Evolutionary conservation across 148 eudicot species (phyloP).

Genomic region (Rhododendron williamsianum): DNA sequence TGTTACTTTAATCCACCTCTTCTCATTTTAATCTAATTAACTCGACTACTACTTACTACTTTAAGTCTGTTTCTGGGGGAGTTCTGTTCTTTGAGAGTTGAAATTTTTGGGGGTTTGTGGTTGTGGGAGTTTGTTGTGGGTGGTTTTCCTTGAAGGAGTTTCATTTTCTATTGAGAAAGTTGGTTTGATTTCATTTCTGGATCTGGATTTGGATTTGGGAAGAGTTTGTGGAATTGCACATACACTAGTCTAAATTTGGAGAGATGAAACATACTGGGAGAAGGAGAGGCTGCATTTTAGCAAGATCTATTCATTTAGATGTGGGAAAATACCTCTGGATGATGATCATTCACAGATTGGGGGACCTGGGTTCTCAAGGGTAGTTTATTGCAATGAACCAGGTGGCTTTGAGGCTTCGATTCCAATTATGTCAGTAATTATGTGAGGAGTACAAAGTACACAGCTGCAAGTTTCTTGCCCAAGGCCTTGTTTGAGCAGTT

Average conservation of each 20-base stretch:
- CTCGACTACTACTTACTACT: background rate
- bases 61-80: conserved; percentile 9
- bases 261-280: conserved; percentile 26
- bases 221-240: background rate
- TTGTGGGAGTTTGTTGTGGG: conserved; percentile 25
- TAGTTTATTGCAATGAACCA: conserved; percentile 71
- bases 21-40: background rate
- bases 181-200: conserved; percentile 12
- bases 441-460: conserved; percentile 86
- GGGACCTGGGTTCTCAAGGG: conserved; percentile 82
- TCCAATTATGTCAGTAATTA: conserved; percentile 52
- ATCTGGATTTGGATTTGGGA: conserved; percentile 5
- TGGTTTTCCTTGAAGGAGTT: conserved; percentile 12
- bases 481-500: conserved; percentile 95
- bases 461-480: conserved; percentile 66
- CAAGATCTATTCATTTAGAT: conserved; percentile 76
- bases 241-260: background rate
- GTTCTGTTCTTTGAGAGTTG: conserved; percentile 11
- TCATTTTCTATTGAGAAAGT: conserved; percentile 13
- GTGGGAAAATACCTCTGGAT: conserved; percentile 45
- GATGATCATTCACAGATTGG: conserved; percentile 77
- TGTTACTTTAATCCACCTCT: background rate
- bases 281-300: conserved; percentile 56
- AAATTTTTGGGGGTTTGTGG: conserved; percentile 15
- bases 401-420: conserved; percentile 28